A percentile compares a stretch with the other conserved stretches of the same genome.
These are phyloP conservation scores for Emmonsia crescens DNA, from an alignment of 2,329 filamentous ascomycete genomes.

Conservation along the genomic window DNA sequence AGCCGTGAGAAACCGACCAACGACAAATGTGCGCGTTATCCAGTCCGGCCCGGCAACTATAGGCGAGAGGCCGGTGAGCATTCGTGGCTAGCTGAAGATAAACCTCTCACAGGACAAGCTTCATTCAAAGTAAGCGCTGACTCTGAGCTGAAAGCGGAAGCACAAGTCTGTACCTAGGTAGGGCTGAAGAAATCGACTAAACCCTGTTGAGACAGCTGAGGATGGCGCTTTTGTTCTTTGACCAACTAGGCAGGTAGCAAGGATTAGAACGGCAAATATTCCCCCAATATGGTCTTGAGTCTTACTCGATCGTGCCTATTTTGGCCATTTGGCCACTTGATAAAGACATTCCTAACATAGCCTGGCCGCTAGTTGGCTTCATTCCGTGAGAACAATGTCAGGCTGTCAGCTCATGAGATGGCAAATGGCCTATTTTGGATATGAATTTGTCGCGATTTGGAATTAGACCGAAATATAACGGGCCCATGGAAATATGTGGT, in stretches of 20 bases:
- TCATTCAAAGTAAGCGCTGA: neutral
- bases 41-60: no score
- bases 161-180: neutral
- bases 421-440: neutral
- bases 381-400: neutral
- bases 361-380: neutral
- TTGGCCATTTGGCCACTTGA: neutral
- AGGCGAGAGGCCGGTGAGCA: no score
- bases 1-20: no score
- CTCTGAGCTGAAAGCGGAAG: neutral
- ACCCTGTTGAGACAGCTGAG: neutral
- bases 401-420: neutral
- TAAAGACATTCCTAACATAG: no score
- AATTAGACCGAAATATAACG: neutral
- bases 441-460: neutral
- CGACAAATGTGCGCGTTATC: no score
- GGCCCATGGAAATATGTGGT: neutral
- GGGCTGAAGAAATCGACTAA: neutral
- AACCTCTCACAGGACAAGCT: neutral
- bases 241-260: no score
- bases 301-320: neutral
- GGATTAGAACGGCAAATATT: neutral
- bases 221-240: neutral
- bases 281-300: neutral
- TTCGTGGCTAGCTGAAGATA: neutral